Evolutionary conservation across 176 grass and related monocot genomes (phyloP), one percentile per base, ranked within the genome.

Genomic region (Bonia amplexicaulis): DNA sequence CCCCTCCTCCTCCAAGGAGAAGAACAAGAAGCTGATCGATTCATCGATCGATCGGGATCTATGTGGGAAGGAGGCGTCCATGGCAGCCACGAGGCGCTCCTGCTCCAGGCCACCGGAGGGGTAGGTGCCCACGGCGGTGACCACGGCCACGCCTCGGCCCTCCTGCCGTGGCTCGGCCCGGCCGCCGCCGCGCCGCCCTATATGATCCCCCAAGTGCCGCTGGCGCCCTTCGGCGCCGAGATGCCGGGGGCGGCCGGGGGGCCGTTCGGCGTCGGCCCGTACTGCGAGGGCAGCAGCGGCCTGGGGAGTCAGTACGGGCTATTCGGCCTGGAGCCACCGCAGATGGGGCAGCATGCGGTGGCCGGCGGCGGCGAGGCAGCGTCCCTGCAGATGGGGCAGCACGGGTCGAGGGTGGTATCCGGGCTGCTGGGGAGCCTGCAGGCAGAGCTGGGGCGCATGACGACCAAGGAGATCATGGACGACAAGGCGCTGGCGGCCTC

Each of bases 401-500:
- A 81, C 69, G 78, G 78, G 66, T 42, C 74, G 62, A 69, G 77
- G 54, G 26, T 81, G 71, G 67, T 87, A 23, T 80, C 84, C 29
- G 86, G 83, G 15, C 66, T 92, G 46, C 91, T 94, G 9, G 92
- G 92, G 6, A 90, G 81, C 22, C 87, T 97, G 22, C 94, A 96
- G 76, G 85, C 87, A 27, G 92, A 97, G 87, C 80, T 97, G 9
- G 94, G 94, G 54, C 87, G 91, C 80, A 87, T 97, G 92, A 94
- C 91, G 9, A 86, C 92, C 3, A 94, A 91, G 83, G 92, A 94
- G 64, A 94, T 94, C 80, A 94, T 97, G 92, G 94, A 97, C 87
- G 94, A 92, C 44, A 97, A 97, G 85, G 94, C 94, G 26, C 83
- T 94, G 74, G 94, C 94, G 15, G 94, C 94, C 0, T 94, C 94